These are phyloP conservation scores for Spiraea crenata DNA, from an alignment of 331 rosid species.

Conservation along the genomic window DNA sequence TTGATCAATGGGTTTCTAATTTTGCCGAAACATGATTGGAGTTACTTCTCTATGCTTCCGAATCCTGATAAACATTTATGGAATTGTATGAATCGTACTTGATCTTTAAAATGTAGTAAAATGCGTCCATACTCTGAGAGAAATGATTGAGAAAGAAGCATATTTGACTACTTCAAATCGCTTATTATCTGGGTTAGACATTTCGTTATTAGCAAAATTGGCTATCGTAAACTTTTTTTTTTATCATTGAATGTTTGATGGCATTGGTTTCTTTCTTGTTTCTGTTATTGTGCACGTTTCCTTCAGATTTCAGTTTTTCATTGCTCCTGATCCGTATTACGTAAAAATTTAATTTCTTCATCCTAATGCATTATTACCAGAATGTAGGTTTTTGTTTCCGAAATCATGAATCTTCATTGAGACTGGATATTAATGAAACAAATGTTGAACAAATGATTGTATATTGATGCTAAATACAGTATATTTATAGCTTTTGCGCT, in stretches of 20 bases:
- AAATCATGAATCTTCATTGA: neutral
- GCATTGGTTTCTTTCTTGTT: neutral
- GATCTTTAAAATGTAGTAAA: neutral
- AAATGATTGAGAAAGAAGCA: neutral
- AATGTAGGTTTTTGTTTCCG: neutral
- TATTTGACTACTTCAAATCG: neutral
- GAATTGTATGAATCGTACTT: constrained; percentile 1
- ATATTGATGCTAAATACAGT: neutral
- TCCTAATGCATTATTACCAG: neutral
- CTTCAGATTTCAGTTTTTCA: neutral
- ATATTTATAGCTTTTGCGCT: neutral
- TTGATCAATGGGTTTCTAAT: neutral
- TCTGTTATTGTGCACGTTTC: neutral
- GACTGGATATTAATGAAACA: neutral
- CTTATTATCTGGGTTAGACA: neutral
- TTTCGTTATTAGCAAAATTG: neutral
- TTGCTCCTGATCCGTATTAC: neutral
- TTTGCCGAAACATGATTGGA: neutral
- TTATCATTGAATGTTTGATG: neutral
- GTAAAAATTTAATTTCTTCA: neutral
- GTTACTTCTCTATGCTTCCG: constrained; percentile 6
- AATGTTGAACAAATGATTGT: neutral
- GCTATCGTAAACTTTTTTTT: neutral
- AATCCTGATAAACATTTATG: neutral
- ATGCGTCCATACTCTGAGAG: neutral